Evolutionary conservation across 441 rosid species (phyloP).

Genomic region (Erysimum pusillum): DNA sequence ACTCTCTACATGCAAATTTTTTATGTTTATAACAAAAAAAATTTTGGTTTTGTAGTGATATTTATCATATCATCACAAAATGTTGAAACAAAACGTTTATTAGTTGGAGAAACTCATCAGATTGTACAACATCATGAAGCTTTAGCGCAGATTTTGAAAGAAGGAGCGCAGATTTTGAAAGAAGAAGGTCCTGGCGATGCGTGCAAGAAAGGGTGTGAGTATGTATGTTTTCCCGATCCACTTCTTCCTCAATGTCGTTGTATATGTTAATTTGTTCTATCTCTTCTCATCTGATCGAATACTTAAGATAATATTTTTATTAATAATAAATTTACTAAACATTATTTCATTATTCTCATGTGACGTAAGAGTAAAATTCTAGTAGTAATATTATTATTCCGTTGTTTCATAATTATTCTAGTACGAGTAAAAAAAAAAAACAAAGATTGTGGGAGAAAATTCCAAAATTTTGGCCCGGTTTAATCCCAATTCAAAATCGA

Average conservation of each 20-base stretch:
- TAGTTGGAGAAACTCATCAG: not conserved
- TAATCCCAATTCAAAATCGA: not conserved
- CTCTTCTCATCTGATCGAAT: not conserved
- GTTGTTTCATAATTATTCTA: too few species aligned
- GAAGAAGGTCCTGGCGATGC: too few species aligned
- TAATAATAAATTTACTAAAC: too few species aligned
- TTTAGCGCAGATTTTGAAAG: not conserved
- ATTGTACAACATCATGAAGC: not conserved
- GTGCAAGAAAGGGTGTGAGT: not conserved
- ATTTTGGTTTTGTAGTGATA: constrained; percentile 12
- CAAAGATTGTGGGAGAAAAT: too few species aligned
- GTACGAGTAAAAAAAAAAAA: too few species aligned
- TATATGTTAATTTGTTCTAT: too few species aligned
- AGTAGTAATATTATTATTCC: too few species aligned
- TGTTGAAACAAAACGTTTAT: not conserved
- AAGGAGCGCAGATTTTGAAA: too few species aligned
- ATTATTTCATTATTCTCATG: too few species aligned
- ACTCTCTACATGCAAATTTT: not conserved
- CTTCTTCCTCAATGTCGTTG: not conserved
- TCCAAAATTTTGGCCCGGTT: not conserved
- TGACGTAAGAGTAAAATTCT: too few species aligned
- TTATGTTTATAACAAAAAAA: not conserved
- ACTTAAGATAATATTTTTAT: not conserved
- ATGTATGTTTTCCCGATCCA: not conserved
- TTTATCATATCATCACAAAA: not conserved